Evolutionary conservation across 2,329 filamentous ascomycete species (phyloP), one percentile per base, ranked within the genome.

Genomic region (Mariannaea elegans): DNA sequence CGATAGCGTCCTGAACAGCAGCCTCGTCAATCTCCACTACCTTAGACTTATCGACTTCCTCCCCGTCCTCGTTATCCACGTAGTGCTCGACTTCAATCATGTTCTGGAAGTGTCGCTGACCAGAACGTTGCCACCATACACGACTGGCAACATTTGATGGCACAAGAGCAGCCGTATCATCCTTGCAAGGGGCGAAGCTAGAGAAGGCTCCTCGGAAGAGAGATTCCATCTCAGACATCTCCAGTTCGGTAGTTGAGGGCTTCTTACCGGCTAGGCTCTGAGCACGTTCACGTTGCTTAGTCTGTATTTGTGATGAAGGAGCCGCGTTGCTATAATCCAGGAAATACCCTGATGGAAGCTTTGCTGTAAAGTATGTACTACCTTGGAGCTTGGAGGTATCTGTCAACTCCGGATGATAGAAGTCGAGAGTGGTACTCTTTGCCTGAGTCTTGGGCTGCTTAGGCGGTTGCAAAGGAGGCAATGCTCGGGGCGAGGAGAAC

Each of bases 171-270:
- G 84, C 86, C 3, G 90, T 84, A 71, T 94, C 88, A 73, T 94
- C 91, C 67, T 86, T 89, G 50, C 85, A 87, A 0, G 91, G 91
- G 6, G 91, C 91, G 73, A 94, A 94, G 70, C 89, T 91, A 1
- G 90, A 93, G 73, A 93, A 94, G 1, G 89, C 91, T 54, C 89
- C 87, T 27, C 90, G 84, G 71, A 94, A 94, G 9, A 94, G 78
- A 0, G 88, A 84, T 66, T 94, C 91, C 76, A 93, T 86, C 72
- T 90, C 90, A 3, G 86, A 84, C 67, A 86, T 80, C 70, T 90
- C 82, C 1, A 85, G 71, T 64, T 89, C 86, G 1, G 78, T 77
- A 5, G 80, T 75, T 2, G 84, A 83, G 5, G 83, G 84, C 75
- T 87, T 85, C 72, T 79, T 84, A 65, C 82, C 88, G 38, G 78